phyloP scores from a whole-genome alignment of 148 eudicot genomes.

The Selenicereus undatus region DNA sequence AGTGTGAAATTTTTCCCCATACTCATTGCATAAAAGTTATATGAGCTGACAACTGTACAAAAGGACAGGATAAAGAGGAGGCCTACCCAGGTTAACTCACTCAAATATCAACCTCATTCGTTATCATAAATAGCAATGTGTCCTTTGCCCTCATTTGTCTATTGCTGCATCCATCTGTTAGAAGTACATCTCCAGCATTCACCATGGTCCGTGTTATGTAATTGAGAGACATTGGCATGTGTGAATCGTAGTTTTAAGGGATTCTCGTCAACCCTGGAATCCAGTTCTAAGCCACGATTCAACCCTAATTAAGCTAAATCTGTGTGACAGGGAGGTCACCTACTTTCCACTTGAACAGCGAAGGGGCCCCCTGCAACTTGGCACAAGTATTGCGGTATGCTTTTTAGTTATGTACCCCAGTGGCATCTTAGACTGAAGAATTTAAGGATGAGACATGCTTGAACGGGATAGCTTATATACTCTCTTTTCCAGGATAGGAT shows the following conservation, averaged over 20 bases:
- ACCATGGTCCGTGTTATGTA: too few species aligned
- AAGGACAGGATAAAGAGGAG: neutral
- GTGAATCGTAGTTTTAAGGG: neutral
- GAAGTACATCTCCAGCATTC: neutral
- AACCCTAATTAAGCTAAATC: too few species aligned
- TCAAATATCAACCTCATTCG: neutral
- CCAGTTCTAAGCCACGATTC: neutral
- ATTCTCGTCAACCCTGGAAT: neutral
- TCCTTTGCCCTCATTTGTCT: neutral
- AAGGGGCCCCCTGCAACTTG: too few species aligned
- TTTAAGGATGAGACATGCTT: too few species aligned
- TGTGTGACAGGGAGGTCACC: too few species aligned
- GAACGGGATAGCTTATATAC: too few species aligned
- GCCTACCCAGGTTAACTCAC: neutral
- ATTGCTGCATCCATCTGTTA: neutral
- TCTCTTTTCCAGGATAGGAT: too few species aligned
- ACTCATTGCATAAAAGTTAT: neutral
- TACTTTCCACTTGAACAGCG: too few species aligned
- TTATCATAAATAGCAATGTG: neutral
- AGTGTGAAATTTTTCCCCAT: neutral
- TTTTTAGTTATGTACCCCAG: too few species aligned
- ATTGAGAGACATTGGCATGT: neutral
- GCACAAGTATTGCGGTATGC: too few species aligned
- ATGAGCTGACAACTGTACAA: neutral
- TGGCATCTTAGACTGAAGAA: too few species aligned